Base-by-base conservation (phyloP, 148 eudicot genomes). In the Nepenthes gracilis region DNA sequence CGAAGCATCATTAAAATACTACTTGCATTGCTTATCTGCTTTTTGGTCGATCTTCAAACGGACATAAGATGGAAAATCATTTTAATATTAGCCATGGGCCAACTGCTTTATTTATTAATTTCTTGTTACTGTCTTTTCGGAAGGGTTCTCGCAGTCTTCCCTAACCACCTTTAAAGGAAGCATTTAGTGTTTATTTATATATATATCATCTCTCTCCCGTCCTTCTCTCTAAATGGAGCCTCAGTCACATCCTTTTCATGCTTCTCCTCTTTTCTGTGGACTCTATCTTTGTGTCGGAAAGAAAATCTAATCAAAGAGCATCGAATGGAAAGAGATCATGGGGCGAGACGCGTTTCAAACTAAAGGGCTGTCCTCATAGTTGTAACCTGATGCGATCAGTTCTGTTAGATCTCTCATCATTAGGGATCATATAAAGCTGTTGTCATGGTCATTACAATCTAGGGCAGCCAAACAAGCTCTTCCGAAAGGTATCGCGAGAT, bases 191-290 rank as follows among this genome's bases (percentile, higher is more conserved):
- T 43, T 67, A 3, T 57, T 33, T 45, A 23, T 34, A 43, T 40
- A 7, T 8, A 4, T 40, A 40, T 40, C 45, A 40, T 40, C 45
- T 40, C 45, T 40, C 45, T 40, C 45, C 23, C 23, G 23, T 23
- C 23, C 23, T 23, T 40, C 45, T 40, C 45, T 40, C 45, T 40
- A 8, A 40, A 4, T 40, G 0, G 45, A 38, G 47, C 62, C 64
- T 60, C 54, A 52, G 77, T 74, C 62, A 68, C 53, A 72, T 74
- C 77, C 51, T 60, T 69, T 68, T 69, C 77, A 15, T 64, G 59
- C 60, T 56, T 70, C 8, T 57, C 54, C 54, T 58, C 58, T 52
- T 40, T 40, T 8, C 45, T 40, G 4, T 40, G 45, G 45, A 40
- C 45, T 40, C 8, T 3, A 8, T 40, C 0, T 23, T 23, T 3